Percentiles rank a stretch among this genome's conserved stretches.
Conservation (phyloP, 495 filamentous ascomycete species). For the Hypoxylon fuscum region DNA sequence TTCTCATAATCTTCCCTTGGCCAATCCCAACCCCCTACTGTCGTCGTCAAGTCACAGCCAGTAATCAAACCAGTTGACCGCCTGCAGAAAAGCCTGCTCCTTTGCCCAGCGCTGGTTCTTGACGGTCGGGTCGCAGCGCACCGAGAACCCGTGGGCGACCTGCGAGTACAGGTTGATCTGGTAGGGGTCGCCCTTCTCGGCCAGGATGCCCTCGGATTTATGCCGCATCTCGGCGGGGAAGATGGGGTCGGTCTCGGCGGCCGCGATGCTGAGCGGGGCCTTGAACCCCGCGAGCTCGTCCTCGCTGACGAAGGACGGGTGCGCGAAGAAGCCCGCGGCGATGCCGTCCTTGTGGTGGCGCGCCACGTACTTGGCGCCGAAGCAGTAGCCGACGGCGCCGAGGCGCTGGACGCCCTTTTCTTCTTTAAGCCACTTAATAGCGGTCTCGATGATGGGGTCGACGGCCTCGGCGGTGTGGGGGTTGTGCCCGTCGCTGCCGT, state of each 20-base stretch:
- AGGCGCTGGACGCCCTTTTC: constrained; percentile 68
- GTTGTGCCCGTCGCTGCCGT: constrained; percentile 57
- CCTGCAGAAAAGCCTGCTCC: constrained; percentile 86
- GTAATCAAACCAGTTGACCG: constrained; percentile 78
- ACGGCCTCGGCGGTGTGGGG: constrained; percentile 68
- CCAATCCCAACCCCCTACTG: too few relatives aligned
- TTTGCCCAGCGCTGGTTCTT: constrained; percentile 76
- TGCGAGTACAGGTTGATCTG: constrained; percentile 84
- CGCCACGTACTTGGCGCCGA: constrained; percentile 68
- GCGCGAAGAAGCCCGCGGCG: constrained; percentile 73
- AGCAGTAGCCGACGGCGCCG: constrained; percentile 82
- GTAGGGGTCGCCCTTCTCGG: constrained; percentile 71
- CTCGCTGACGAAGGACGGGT: constrained; percentile 78
- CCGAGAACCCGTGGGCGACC: constrained; percentile 82
- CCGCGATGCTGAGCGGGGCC: constrained; percentile 78
- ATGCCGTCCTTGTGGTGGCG: constrained; percentile 60
- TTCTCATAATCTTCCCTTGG: too few relatives aligned
- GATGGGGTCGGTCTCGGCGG: constrained; percentile 80
- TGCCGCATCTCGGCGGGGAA: constrained; percentile 79
- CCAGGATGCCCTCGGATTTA: constrained; percentile 62
- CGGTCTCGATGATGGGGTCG: constrained; percentile 59
- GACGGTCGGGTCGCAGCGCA: constrained; percentile 70
- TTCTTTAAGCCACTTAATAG: constrained; percentile 58
- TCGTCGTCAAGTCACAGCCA: constrained; percentile 49
- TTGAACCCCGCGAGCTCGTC: constrained; percentile 77